Evolutionary conservation across 306 rosid species (phyloP), one percentile per base, ranked within the genome.

Genomic region (Corylus heterophylla): DNA sequence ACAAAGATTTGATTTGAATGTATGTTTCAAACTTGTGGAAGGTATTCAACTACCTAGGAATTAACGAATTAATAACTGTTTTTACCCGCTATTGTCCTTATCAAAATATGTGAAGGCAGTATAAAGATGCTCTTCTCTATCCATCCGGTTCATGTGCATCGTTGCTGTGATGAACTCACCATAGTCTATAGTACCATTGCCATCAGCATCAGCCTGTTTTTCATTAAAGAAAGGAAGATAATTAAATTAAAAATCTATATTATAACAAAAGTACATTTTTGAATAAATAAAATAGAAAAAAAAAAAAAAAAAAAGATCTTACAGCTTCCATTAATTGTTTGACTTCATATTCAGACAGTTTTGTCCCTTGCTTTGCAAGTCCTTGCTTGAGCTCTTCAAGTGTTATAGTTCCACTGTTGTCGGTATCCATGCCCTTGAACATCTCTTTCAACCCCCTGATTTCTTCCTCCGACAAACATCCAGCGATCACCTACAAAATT

Each of bases 141-240:
- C 97, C 96, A 91, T 69, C 70, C 98, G 82, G 86, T 96, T 96
- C 91, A 96, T 69, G 86, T 93, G 98, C 97, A 96, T 86, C 18
- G 99, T 96, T 77, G 99, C 99, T 51, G 99, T 85, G 86, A 96
- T 96, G 91, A 96, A 96, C 78, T 93, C 99, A 2, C 93, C 99
- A 9, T 96, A 96, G 83, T 96, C 98, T 82, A 96, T 96, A 37
- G 89, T 83, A 74, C 99, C 99, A 54, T 96, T 88, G n/a, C 99
- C 98, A 84, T 96, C 99, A 10, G 96, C 98, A 83, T 96, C 99
- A 54, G 98, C 99, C 98, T 94, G 80, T 78, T 77, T 72, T 84
- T 80, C 54, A 27, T 48, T 22, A 39, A 66, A 45, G 20, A 75
- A 25, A 63, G 7, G 58, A 54, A 12, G 9, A 29, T 0, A 7